Percentiles rank a stretch among this genome's conserved stretches.
These are phyloP conservation scores for Leersia perrieri DNA, from an alignment of 176 grass and related monocot species.

Conservation along the genomic window DNA sequence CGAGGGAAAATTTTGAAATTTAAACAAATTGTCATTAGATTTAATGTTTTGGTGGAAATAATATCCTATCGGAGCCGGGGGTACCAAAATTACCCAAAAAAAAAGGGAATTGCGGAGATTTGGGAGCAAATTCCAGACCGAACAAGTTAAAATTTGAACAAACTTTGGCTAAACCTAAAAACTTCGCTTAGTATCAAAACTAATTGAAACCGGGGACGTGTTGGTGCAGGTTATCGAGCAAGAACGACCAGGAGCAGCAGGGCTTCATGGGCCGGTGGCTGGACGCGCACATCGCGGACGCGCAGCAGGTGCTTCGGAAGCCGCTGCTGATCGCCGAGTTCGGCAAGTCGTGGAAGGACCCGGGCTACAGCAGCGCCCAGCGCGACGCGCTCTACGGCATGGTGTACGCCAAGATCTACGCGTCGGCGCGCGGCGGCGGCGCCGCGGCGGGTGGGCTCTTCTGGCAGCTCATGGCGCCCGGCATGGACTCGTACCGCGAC, in stretches of 20 bases:
- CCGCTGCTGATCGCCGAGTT: slow-evolving; percentile 86
- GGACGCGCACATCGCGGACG: slow-evolving; percentile 70
- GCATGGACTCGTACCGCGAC: slow-evolving; percentile 87
- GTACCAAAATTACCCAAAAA: no score
- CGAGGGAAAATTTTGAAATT: no score
- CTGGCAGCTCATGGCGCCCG: slow-evolving; percentile 78
- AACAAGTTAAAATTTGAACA: no score
- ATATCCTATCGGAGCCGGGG: no score
- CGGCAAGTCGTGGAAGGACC: slow-evolving; percentile 71
- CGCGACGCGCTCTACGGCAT: slow-evolving; percentile 61
- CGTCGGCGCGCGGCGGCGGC: slow-evolving; percentile 56
- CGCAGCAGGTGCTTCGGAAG: slow-evolving; percentile 49
- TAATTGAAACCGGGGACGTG: no score
- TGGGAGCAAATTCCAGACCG: no score
- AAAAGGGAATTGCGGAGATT: no score
- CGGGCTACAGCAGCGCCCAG: slow-evolving; percentile 53
- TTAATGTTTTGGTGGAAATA: no score
- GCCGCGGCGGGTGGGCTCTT: slow-evolving; percentile 65
- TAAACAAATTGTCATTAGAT: no score
- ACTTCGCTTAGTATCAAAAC: no score
- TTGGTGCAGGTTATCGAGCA: slow-evolving; percentile 42
- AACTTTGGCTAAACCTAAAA: no score
- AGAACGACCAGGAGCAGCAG: slow-evolving; percentile 53
- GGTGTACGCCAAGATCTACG: slow-evolving; percentile 73
- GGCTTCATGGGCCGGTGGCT: slow-evolving; percentile 70